phyloP scores from a whole-genome alignment of 2,329 filamentous ascomycete genomes.

The Penicillium sclerotigenum region DNA sequence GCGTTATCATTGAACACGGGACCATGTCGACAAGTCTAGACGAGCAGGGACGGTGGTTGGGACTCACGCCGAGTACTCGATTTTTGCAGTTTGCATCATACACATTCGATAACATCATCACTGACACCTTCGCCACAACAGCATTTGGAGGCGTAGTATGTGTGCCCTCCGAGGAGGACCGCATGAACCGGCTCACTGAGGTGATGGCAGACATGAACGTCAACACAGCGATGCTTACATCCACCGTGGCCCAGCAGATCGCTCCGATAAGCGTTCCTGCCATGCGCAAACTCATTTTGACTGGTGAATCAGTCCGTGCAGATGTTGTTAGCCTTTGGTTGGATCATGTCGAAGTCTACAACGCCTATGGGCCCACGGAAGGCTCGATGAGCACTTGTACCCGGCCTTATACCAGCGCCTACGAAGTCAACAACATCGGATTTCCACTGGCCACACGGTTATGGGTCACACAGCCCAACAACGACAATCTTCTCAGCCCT shows the following conservation, averaged over 20 bases:
- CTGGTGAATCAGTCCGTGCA: too few relatives aligned
- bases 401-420: too few relatives aligned
- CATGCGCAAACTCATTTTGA: too few relatives aligned
- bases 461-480: constrained; percentile 29
- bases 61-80: constrained; percentile 20
- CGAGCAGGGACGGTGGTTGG: background rate
- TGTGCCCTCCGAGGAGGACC: constrained; percentile 9
- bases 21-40: constrained; percentile 4
- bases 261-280: background rate
- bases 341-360: too few relatives aligned
- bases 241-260: background rate
- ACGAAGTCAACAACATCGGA: background rate
- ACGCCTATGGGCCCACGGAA: too few relatives aligned
- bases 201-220: background rate
- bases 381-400: too few relatives aligned
- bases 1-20: constrained; percentile 37
- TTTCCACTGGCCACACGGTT: background rate
- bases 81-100: constrained; percentile 16
- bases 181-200: constrained; percentile 4
- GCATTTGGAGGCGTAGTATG: constrained; percentile 16
- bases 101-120: constrained; percentile 18
- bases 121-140: constrained; percentile 18
- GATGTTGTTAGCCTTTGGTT: too few relatives aligned
- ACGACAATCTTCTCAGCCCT: constrained; percentile 16
- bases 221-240: background rate